A percentile compares a stretch with the other conserved stretches of the same genome.
Evolutionary conservation across 441 rosid species (phyloP).

Genomic region (Eruca vesicaria): DNA sequence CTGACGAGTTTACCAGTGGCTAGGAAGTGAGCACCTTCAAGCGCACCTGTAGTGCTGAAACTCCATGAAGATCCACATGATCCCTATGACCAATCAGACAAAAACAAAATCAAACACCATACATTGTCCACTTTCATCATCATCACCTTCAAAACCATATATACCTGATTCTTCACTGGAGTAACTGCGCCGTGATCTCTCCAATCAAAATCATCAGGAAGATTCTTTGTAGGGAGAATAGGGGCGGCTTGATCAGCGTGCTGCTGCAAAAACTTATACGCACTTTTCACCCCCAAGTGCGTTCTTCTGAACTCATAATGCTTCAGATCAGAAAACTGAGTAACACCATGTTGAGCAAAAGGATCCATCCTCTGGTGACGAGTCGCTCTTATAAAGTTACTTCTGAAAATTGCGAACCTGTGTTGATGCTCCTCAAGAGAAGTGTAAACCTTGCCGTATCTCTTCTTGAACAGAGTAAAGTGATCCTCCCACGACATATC

Average conservation of each 20-base stretch:
- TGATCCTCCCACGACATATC: slow-evolving; percentile 59
- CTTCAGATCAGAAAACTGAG: slow-evolving; percentile 93
- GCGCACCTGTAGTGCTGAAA: slow-evolving; percentile 91
- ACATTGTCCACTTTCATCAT: neutral
- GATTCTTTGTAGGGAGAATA: slow-evolving; percentile 64
- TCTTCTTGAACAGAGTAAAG: slow-evolving; percentile 71
- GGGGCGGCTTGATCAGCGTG: slow-evolving; percentile 57
- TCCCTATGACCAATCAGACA: slow-evolving; percentile 47
- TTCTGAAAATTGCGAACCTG: slow-evolving; percentile 57
- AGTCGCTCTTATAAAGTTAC: slow-evolving; percentile 65
- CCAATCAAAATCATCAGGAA: slow-evolving; percentile 92
- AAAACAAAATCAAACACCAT: neutral
- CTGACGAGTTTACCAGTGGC: slow-evolving; percentile 86
- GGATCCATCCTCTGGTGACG: slow-evolving; percentile 81
- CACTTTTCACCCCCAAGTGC: slow-evolving; percentile 54
- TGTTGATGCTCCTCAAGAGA: slow-evolving; percentile 74
- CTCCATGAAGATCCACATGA: slow-evolving; percentile 98
- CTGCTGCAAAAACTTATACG: slow-evolving; percentile 64
- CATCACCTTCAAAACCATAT: neutral
- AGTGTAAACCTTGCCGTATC: slow-evolving; percentile 58
- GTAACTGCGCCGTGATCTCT: slow-evolving; percentile 89
- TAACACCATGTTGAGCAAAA: slow-evolving; percentile 80
- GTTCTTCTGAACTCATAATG: slow-evolving; percentile 58
- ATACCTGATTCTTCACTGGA: slow-evolving; percentile 78
- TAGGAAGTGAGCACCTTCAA: slow-evolving; percentile 89